Evolutionary conservation across 2,329 filamentous ascomycete genomes (phyloP).

Genomic region (Diaporthe vexans): DNA sequence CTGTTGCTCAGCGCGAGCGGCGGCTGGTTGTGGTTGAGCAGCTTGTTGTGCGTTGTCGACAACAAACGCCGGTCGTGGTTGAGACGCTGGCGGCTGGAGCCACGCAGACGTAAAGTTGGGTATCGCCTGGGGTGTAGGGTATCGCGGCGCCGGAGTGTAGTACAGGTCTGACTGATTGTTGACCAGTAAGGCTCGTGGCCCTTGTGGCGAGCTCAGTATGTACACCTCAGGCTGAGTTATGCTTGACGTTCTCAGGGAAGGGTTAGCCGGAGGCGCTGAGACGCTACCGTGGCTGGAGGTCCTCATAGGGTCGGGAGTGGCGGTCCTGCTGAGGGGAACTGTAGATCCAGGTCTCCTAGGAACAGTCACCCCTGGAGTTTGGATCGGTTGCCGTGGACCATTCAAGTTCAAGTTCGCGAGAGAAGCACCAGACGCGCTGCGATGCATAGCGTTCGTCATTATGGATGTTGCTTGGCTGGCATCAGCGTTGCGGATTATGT

Average conservation of each 20-base stretch:
- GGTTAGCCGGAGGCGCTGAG: conserved; percentile 44
- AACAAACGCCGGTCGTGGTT: conserved; percentile 47
- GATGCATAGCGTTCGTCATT: conserved; percentile 64
- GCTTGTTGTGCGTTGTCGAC: conserved; percentile 42
- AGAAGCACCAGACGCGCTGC: conserved; percentile 63
- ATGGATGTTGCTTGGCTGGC: conserved; percentile 57
- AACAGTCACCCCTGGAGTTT: conserved; percentile 58
- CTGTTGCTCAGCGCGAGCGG: conserved; percentile 31
- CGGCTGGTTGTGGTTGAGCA: conserved; percentile 41
- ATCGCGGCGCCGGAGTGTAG: conserved; percentile 53
- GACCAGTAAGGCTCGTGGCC: conserved; percentile 70
- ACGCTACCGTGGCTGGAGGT: conserved; percentile 50
- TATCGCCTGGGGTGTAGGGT: not conserved
- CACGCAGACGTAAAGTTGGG: conserved; percentile 43
- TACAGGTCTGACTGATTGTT: conserved; percentile 66
- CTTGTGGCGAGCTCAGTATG: conserved; percentile 71
- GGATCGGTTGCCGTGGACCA: conserved; percentile 49
- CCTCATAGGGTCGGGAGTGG: conserved; percentile 61
- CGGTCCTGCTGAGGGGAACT: conserved; percentile 60
- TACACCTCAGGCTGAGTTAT: conserved; percentile 66
- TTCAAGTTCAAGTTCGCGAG: conserved; percentile 54
- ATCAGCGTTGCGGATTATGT: conserved; percentile 61
- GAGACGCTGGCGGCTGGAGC: conserved; percentile 44
- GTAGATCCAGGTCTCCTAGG: conserved; percentile 54
- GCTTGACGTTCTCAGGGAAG: conserved; percentile 42